Conservation (phyloP, 306 rosid species). For the Vicia villosa region DNA sequence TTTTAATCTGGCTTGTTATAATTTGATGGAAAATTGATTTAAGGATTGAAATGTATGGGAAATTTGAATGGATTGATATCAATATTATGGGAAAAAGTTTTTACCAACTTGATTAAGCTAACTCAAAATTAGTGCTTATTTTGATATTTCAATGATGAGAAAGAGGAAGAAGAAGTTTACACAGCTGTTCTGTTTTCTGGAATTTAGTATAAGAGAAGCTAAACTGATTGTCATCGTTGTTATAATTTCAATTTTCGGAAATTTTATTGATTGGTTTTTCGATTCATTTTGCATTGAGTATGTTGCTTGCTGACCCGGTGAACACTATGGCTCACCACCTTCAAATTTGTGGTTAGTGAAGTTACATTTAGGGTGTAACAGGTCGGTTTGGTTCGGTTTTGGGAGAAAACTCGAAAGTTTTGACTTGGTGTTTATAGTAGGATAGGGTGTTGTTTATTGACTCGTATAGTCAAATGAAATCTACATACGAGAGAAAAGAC, state of each 20-base stretch:
- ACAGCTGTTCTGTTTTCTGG: too few species aligned
- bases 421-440: too few species aligned
- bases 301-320: background rate
- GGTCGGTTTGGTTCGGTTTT: too few species aligned
- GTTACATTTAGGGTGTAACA: background rate
- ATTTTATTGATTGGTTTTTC: background rate
- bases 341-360: background rate
- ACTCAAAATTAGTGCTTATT: background rate
- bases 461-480: too few species aligned
- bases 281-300: background rate
- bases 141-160: background rate
- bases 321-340: background rate
- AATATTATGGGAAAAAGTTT: background rate
- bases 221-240: background rate
- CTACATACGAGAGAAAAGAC: too few species aligned
- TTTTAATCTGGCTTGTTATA: background rate
- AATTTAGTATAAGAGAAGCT: constrained; percentile 1
- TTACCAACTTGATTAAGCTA: background rate
- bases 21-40: background rate
- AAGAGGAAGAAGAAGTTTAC: too few species aligned
- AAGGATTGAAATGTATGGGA: background rate
- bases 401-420: too few species aligned
- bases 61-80: background rate
- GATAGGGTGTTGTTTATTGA: too few species aligned
- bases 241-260: background rate